A percentile compares a stretch with the other conserved stretches of the same genome.
phyloP scores from a whole-genome alignment of 352 stramenopile genomes.

The Globisporangium cederbergense region DNA sequence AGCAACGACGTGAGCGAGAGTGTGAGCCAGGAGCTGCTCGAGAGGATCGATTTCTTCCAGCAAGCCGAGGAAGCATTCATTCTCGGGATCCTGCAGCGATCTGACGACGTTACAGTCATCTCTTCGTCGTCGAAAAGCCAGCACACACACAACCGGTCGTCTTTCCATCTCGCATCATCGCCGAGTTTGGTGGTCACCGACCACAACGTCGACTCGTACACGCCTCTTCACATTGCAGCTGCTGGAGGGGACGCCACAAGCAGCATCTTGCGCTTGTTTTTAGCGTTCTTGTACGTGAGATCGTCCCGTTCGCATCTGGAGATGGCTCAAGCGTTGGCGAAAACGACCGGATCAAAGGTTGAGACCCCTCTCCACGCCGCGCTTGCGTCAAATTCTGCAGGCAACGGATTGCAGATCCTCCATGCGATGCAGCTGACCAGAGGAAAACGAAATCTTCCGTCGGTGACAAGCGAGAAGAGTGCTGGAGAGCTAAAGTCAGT shows the following conservation, averaged over 20 bases:
- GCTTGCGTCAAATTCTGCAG: constrained; percentile 28
- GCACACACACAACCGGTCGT: constrained; percentile 6
- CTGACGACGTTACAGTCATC: background rate
- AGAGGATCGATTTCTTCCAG: constrained; percentile 13
- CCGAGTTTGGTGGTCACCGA: constrained; percentile 33
- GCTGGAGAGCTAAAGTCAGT: background rate
- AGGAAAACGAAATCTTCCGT: constrained; percentile 3
- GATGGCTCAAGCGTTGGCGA: constrained; percentile 22
- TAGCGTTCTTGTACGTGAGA: constrained; percentile 33
- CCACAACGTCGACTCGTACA: constrained; percentile 29
- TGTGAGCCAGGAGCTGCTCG: background rate
- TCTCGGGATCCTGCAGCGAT: constrained; percentile 8
- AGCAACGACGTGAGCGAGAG: background rate
- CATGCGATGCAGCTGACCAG: constrained; percentile 22
- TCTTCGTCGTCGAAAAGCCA: constrained; percentile 2
- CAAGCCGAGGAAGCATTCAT: constrained; percentile 12
- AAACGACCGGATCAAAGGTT: constrained; percentile 17
- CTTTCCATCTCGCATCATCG: constrained; percentile 32
- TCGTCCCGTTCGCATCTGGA: constrained; percentile 12
- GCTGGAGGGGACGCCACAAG: constrained; percentile 34
- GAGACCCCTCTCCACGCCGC: constrained; percentile 49
- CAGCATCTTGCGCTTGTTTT: constrained; percentile 32
- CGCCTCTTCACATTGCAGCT: constrained; percentile 40
- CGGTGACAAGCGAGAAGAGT: background rate
- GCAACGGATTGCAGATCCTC: constrained; percentile 46